Base-by-base conservation (phyloP, 192 early-diverging fungal species). In the Dissophora globulifera region DNA sequence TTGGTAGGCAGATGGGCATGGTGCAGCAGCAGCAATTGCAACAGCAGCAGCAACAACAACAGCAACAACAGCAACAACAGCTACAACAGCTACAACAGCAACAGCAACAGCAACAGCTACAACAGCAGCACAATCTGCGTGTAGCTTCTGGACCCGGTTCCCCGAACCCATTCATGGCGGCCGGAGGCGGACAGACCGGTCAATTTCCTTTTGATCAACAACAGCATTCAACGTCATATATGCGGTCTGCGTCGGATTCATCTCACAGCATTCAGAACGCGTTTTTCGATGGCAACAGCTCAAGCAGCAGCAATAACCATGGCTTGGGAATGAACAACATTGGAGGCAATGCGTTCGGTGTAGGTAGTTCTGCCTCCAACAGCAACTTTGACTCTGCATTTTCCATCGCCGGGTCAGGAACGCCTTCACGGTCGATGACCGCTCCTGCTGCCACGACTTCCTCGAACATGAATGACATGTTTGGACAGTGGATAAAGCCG, bases 401-500 rank as follows among this genome's bases (percentile, higher is more conserved):
- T 46, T 67, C 64, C 31, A 19, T 67, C 35, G 35, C 35, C 13
- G 35, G 35, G 48, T 43, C 61, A 17, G 51, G 26, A n/a, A 20
- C 56, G 8, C 56, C 58, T 2, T 22, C 25, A 1, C 17, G 68
- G 30, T 70, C 68, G 30, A 70, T 70, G 68, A 62, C 68, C 7
- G 38, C 49, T n/a, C 68, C 68, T 19, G 26, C 43, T 10, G 35
- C 67, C 2, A 32, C 15, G 1, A 38, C 16, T 11, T 29, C 35
- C 30, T 22, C 9, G 16, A 41, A 30, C 46, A 47, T 46, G 58
- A 70, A 70, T 9, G 68, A 61, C 33, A 62, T 70, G 68, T 70
- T 70, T 70, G 58, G 58, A 25, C 67, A 69, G 26, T 69, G 68
- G 68, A 61, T 62, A 43, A 59, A 70, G 27, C 68, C 68, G 19